phyloP scores from a whole-genome alignment of 305 asterid species.

The Fraxinus paxiana region DNA sequence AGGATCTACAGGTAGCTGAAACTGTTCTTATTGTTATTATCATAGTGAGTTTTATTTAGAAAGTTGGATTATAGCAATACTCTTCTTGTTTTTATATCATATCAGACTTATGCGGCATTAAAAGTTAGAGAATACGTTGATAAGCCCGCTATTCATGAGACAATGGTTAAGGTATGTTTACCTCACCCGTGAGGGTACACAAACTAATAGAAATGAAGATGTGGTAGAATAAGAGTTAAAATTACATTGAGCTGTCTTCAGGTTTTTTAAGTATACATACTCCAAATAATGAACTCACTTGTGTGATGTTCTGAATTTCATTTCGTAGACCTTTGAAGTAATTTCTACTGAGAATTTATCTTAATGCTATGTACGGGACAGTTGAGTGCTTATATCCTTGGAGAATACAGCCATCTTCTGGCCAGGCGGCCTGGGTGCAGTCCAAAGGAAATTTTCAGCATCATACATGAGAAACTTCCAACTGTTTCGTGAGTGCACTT shows the following conservation, averaged over 20 bases:
- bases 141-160: conserved; percentile 90
- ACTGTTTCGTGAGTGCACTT: conserved; percentile 78
- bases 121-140: conserved; percentile 95
- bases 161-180: conserved; percentile 51
- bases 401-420: conserved; percentile 96
- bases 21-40: conserved; percentile 7
- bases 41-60: conserved; percentile 9
- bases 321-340: conserved; percentile 6
- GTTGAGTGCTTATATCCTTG: conserved; percentile 97
- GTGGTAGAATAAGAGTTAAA: neutral
- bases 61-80: conserved; percentile 12
- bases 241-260: conserved; percentile 17
- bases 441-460: conserved; percentile 80
- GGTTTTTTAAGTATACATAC: neutral
- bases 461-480: conserved; percentile 95
- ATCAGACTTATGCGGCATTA: conserved; percentile 92
- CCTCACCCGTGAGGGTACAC: neutral
- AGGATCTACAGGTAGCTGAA: conserved; percentile 81
- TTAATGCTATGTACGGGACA: conserved; percentile 29
- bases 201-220: neutral
- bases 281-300: neutral
- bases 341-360: neutral
- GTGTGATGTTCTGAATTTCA: conserved; percentile 15
- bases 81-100: conserved; percentile 25
- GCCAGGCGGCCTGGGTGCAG: conserved; percentile 85